These are phyloP conservation scores for Gyromitra esculenta DNA, from an alignment of 2,329 filamentous ascomycete species.

Conservation along the genomic window DNA sequence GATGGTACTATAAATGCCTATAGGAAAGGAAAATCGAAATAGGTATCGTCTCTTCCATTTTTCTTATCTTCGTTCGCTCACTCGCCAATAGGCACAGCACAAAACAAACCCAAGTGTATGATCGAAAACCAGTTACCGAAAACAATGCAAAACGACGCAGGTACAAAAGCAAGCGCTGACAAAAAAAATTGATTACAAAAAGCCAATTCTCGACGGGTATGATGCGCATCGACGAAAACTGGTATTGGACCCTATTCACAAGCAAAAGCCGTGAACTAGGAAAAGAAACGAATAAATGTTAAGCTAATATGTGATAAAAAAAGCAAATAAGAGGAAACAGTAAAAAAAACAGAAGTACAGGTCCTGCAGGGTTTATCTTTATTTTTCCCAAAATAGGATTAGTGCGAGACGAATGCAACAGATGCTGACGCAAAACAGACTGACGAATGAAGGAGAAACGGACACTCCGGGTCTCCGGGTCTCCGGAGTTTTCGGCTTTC, in stretches of 20 bases:
- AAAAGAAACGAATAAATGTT: slow-evolving; percentile 32
- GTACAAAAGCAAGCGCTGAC: slow-evolving; percentile 15
- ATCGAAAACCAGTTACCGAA: slow-evolving; percentile 45
- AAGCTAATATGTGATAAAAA: slow-evolving; percentile 39
- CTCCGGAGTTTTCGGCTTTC: slow-evolving; percentile 10
- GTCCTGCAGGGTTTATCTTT: slow-evolving; percentile 21
- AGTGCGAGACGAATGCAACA: slow-evolving; percentile 31
- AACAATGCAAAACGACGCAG: slow-evolving; percentile 31
- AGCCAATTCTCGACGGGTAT: slow-evolving; percentile 41
- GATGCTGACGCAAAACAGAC: slow-evolving; percentile 29
- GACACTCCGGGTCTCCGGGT: slow-evolving; percentile 10
- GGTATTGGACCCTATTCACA: slow-evolving; percentile 28
- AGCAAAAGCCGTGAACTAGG: slow-evolving; percentile 20
- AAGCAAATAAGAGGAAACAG: slow-evolving; percentile 27
- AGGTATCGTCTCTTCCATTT: slow-evolving; percentile 18
- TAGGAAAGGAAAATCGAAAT: slow-evolving; percentile 21
- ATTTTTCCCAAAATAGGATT: slow-evolving; percentile 39
- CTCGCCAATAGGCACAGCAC: slow-evolving; percentile 23
- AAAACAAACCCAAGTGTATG: slow-evolving; percentile 45
- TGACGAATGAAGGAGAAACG: slow-evolving; percentile 29
- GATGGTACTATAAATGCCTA: slow-evolving; percentile 26
- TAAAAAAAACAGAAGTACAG: not conserved
- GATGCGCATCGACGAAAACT: slow-evolving; percentile 26
- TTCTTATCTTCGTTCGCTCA: slow-evolving; percentile 12
- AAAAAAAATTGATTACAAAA: slow-evolving; percentile 37